Base-by-base conservation (phyloP, 352 stramenopile genomes). In the Pythium volutum region DNA sequence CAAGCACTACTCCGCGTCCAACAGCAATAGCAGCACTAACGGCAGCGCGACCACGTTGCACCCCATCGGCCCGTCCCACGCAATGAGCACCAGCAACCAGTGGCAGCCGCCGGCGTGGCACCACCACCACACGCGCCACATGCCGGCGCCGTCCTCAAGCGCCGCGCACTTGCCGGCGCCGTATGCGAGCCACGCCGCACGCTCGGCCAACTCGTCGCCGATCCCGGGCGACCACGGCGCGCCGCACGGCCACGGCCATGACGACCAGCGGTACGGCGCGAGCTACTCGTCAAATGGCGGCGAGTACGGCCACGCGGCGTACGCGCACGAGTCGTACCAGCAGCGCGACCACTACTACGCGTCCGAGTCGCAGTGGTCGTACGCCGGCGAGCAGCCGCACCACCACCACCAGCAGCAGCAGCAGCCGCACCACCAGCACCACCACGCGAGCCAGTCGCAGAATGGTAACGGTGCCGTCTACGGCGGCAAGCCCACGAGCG, bases 41-140 rank as follows among this genome's bases (percentile, higher is more conserved):
- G 46, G 43, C 36, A 22, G 39, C 27, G 39, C 55, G 22, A 4
- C 33, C 25, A 20, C 56, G 16, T 29, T 18, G 8, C 29, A 16
- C 14, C 23, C 26, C 23, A 2, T 7, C 38, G 36, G 16, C n/a
- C 12, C 53, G 0, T 55, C 49, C 2, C 48, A 16, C 31, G 15
- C 23, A 53, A 56, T 56, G 43, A 55, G n/a, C 58, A 53, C 39
- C n/a, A 58, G 39, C 60, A 67, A 61, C 60, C 60, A 67, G 38
- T 62, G 60, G 53, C 60, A 67, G 51, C 45, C 51, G 22, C 53
- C 60, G 33, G 46, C 47, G 43, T 59, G 46, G 51, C 52, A 57
- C 43, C 53, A 56, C 33, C 60, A 57, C 31, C 53, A 62, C 59
- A 10, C 26, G 26, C 60, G 34, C 52, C 60, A 57, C 45, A 25